Evolutionary conservation across 23 red algal genomes (phyloP).

Genomic region (Chondrus crispus): DNA sequence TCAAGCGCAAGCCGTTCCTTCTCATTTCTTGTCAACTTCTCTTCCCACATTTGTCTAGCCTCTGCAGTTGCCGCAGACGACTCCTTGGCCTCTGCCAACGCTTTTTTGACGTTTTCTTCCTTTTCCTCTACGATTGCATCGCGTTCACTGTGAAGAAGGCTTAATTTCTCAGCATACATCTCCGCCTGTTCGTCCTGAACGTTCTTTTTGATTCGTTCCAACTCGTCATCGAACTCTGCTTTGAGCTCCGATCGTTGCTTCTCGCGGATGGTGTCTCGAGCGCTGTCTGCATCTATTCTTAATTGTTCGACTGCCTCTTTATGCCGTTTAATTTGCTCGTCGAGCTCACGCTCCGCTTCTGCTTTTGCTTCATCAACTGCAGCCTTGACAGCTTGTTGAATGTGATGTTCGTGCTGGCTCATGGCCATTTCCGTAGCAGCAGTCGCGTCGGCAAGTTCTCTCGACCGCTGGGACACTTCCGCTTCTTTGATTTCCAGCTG

Average conservation of each 20-base stretch:
- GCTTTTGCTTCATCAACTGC: neutral
- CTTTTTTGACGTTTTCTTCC: neutral
- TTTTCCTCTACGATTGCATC: neutral
- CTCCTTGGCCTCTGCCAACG: neutral
- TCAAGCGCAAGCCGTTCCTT: neutral
- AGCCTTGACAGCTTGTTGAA: neutral
- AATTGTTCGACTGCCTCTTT: neutral
- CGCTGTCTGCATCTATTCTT: neutral
- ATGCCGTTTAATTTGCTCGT: neutral
- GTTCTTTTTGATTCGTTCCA: neutral
- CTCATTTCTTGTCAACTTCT: neutral
- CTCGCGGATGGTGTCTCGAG: neutral
- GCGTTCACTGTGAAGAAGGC: neutral
- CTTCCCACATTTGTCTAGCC: neutral
- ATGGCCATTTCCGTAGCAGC: neutral
- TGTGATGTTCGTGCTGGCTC: neutral
- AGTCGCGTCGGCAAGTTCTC: neutral
- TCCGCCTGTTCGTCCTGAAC: neutral
- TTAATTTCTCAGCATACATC: neutral
- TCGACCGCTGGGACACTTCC: neutral
- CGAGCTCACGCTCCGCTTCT: neutral
- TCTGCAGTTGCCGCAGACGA: neutral
- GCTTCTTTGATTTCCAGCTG: slow-evolving; percentile 17
- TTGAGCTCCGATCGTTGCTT: neutral
- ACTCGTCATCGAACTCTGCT: neutral